These are phyloP conservation scores for Eragrostis curvula DNA, from an alignment of 176 grass and related monocot species.

Conservation along the genomic window DNA sequence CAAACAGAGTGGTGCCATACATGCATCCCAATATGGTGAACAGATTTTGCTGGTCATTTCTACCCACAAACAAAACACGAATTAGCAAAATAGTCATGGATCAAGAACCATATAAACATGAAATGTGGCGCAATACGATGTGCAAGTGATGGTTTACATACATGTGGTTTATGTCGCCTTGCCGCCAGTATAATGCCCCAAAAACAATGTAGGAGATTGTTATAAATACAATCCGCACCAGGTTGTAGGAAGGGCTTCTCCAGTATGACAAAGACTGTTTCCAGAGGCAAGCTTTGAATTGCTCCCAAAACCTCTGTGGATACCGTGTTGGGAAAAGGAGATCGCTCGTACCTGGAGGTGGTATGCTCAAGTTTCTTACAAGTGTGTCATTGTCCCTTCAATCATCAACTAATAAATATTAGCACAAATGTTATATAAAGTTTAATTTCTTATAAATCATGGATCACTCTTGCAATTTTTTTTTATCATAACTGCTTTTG, in stretches of 20 bases:
- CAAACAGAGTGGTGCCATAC: constrained; percentile 51
- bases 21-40: constrained; percentile 82
- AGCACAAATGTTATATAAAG: background rate
- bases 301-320: constrained; percentile 64
- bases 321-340: constrained; percentile 62
- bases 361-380: constrained; percentile 46
- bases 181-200: constrained; percentile 58
- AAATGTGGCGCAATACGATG: background rate
- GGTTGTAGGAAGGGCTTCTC: constrained; percentile 84
- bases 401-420: constrained; percentile 29
- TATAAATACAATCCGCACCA: constrained; percentile 62
- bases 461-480: background rate
- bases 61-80: constrained; percentile 24
- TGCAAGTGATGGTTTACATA: constrained; percentile 34
- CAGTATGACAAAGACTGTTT: constrained; percentile 82
- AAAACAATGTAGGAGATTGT: constrained; percentile 20
- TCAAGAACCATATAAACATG: background rate
- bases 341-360: constrained; percentile 45
- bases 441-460: background rate
- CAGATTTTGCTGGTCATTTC: constrained; percentile 66
- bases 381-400: constrained; percentile 67
- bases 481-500: background rate
- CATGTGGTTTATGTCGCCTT: constrained; percentile 60
- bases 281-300: constrained; percentile 84
- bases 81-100: background rate